A percentile compares a stretch with the other conserved stretches of the same genome.
Conservation (phyloP, 2,329 filamentous ascomycete species). For the Stagonosporopsis chrysanthemi region DNA sequence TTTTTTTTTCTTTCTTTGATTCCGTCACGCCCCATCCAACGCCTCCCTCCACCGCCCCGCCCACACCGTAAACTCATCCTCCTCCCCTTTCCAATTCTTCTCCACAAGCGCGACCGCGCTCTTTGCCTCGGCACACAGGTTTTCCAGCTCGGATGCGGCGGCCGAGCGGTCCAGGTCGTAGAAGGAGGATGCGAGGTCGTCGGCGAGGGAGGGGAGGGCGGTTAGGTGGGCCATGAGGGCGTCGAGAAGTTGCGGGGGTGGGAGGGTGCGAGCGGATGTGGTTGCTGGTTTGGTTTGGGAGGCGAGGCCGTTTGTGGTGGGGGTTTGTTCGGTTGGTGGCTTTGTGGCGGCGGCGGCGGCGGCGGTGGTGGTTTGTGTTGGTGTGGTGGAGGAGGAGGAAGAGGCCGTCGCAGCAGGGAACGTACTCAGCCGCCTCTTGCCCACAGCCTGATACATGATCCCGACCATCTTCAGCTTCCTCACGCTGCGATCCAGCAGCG, state of each 20-base stretch:
- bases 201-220: constrained; percentile 70
- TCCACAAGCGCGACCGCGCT: constrained; percentile 63
- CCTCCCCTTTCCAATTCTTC: constrained; percentile 67
- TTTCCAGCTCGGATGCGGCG: constrained; percentile 66
- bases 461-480: constrained; percentile 72
- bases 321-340: neutral
- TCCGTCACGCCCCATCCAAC: constrained; percentile 45
- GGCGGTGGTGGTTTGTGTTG: neutral
- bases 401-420: constrained; percentile 24
- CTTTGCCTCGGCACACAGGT: constrained; percentile 68
- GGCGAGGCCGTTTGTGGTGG: neutral
- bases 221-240: constrained; percentile 64
- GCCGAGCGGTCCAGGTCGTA: constrained; percentile 70
- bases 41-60: constrained; percentile 63
- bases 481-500: constrained; percentile 69
- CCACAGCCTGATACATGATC: constrained; percentile 72
- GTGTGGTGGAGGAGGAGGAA: too few relatives aligned
- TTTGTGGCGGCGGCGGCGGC: neutral
- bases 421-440: constrained; percentile 73
- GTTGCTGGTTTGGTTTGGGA: neutral
- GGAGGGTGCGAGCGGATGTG: neutral
- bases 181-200: constrained; percentile 74
- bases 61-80: constrained; percentile 83
- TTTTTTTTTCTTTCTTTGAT: too few relatives aligned
- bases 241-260: constrained; percentile 54